These are phyloP conservation scores for Cryphonectria naterciae DNA, from an alignment of 2,329 filamentous ascomycete species.

Conservation along the genomic window DNA sequence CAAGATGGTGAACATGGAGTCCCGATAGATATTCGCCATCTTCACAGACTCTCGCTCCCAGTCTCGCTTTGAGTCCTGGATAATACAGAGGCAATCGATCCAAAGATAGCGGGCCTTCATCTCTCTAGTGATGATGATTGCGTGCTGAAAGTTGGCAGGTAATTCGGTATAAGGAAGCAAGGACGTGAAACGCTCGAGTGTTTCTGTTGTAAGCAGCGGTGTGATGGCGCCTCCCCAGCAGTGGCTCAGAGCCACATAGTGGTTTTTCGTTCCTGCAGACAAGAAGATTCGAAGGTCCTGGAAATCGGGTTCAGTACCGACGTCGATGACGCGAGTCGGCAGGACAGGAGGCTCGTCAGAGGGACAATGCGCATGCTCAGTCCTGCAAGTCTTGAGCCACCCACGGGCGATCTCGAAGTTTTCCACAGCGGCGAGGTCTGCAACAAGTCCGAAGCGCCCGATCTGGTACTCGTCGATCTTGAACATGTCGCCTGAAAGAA, in stretches of 20 bases:
- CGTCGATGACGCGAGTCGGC: constrained; percentile 12
- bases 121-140: constrained; percentile 10
- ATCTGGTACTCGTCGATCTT: background rate
- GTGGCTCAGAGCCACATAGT: constrained; percentile 18
- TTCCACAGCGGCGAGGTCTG: background rate
- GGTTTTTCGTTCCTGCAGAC: background rate
- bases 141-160: constrained; percentile 15
- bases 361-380: background rate
- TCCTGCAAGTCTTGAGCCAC: background rate
- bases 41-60: constrained; percentile 4
- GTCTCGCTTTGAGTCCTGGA: background rate
- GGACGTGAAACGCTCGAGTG: background rate
- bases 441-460: background rate
- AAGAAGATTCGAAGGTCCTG: background rate
- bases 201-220: background rate
- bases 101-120: constrained; percentile 13
- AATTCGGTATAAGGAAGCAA: background rate
- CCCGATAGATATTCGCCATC: constrained; percentile 9
- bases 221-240: constrained; percentile 9
- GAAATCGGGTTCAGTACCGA: background rate
- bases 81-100: constrained; percentile 10
- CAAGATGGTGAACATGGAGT: constrained; percentile 5
- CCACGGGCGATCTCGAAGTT: constrained; percentile 8
- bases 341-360: background rate
- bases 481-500: background rate